Base-by-base conservation (phyloP, 2,329 filamentous ascomycete genomes). In the Leptoxyphium fumago region DNA sequence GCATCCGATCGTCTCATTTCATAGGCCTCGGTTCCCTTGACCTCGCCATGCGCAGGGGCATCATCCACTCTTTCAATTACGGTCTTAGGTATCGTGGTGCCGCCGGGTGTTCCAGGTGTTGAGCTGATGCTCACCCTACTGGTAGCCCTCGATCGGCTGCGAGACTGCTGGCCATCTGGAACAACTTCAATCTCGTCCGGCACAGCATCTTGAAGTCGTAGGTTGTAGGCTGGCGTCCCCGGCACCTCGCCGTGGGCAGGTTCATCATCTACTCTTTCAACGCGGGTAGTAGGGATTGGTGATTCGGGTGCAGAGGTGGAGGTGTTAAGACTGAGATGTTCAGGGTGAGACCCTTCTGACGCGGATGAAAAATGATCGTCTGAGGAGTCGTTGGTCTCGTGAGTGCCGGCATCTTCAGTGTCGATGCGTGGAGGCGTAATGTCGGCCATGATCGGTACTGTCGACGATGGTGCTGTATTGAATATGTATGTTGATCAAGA, bases 301-400 rank as follows among this genome's bases (percentile, higher is more conserved):
- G 74, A 76, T 40, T 45, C 41, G 10, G 50, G 50, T 11, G 44
- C 45, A 62, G 61, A 50, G 63, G 50, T 65, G 59, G 43, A 67
- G 66, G 43, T 61, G 56, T 55, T 55, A 55, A 53, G 49, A 54
- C 58, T 50, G 59, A 61, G 48, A 52, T 50, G 45, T 59, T 55
- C 55, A 50, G 54, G 53, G 59, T 58, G 49, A 39, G 62, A 61
- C 52, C 74, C 77, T 65, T 80, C 77, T 38, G 70, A 74, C 45
- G 77, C 77, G 56, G 80, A 77, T 40, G 76, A 78, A 60, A 80
- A 81, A 61, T 80, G 74, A 48, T 80, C 77, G 46, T 71, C 71
- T 36, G 70, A 72, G 40, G 59, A 66, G 58, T 64, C 61, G 57
- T 29, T 48, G 38, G 55, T 46, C 41, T 58, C 52, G 32, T 57